A percentile compares a stretch with the other conserved stretches of the same genome.
Evolutionary conservation across 2,329 filamentous ascomycete genomes (phyloP).

Genomic region (Aspergillus caelatus): DNA sequence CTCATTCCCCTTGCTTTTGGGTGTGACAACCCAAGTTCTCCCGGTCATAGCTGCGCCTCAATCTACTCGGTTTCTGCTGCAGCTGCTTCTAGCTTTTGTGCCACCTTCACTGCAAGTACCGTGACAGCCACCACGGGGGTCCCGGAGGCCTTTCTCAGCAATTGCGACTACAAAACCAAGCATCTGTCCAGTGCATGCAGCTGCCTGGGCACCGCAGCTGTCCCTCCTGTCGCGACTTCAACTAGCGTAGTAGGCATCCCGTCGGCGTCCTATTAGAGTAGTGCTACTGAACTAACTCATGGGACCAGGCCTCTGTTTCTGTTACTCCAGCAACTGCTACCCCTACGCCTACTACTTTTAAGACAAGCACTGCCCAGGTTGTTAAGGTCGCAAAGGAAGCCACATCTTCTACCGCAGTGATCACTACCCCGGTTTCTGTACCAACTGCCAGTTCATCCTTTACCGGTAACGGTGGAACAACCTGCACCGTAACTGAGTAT

Average conservation of each 20-base stretch:
- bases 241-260: not conserved
- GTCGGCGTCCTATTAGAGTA: too few species aligned
- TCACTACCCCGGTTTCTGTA: not conserved
- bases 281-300: not conserved
- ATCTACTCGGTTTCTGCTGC: slow-evolving; percentile 26
- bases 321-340: not conserved
- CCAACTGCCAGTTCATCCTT: not conserved
- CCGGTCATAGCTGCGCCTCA: slow-evolving; percentile 20
- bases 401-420: not conserved
- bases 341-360: not conserved
- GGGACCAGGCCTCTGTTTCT: not conserved
- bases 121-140: slow-evolving; percentile 26
- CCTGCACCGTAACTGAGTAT: slow-evolving; percentile 31
- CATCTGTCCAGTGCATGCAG: slow-evolving; percentile 30
- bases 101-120: slow-evolving; percentile 26
- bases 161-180: slow-evolving; percentile 24
- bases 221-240: not conserved
- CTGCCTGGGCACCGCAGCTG: slow-evolving; percentile 23
- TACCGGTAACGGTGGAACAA: slow-evolving; percentile 18
- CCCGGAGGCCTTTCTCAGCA: slow-evolving; percentile 21
- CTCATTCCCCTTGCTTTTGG: slow-evolving; percentile 26
- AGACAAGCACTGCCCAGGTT: not conserved
- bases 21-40: slow-evolving; percentile 20
- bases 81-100: slow-evolving; percentile 26
- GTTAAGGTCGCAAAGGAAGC: not conserved